Base-by-base conservation (phyloP, 495 filamentous ascomycete species). In the Penicillium coffeae region DNA sequence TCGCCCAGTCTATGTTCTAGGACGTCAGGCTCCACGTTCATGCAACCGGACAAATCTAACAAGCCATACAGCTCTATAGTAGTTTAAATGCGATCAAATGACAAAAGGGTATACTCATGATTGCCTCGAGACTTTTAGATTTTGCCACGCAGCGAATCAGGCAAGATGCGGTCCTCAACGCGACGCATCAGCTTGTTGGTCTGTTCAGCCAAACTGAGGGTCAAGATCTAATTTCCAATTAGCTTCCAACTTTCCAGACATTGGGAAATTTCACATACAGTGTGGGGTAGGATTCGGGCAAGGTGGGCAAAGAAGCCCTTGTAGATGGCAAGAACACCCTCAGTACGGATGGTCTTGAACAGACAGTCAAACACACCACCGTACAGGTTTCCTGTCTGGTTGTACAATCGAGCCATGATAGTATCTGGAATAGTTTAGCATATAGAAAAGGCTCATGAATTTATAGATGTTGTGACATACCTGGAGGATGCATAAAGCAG, bases 371-470 rank as follows among this genome's bases (percentile, higher is more conserved):
- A 89, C 0, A 90, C 88, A 45, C 90, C 86, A 52, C 78, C 84
- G 72, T 99, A 99, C 3, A 97, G 81, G 63, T 96, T 95, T 21
- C 93, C 93, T 45, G 90, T 92, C 69, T 99, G 93, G 74, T 99
- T 99, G 72, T 99, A 99, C 79, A 99, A 86, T 27, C 93, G 85
- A 42, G 87, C 90, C 93, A 99, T 99, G 70, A 99, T 89, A 8
- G 94, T 97, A 64, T 99, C 93, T 90, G 49, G 6, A 47, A 19
- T 16, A 25, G 16, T 56, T 68, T 54, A 68, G 59, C 25, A 44
- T 13, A 14, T 3, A 18, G 8, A 2, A 8, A 18, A 21, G 4
- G 8, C 15, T 33, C 18, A 13, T 2, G 8, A 1, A 21, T 32
- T 1, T 14, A 38, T 38, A 37, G 8, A 32, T n/a, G 3, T 3